Percentiles rank a stretch among this genome's conserved stretches.
Conservation (phyloP, 129 eudicot genomes). For the Solidago caesia region DNA sequence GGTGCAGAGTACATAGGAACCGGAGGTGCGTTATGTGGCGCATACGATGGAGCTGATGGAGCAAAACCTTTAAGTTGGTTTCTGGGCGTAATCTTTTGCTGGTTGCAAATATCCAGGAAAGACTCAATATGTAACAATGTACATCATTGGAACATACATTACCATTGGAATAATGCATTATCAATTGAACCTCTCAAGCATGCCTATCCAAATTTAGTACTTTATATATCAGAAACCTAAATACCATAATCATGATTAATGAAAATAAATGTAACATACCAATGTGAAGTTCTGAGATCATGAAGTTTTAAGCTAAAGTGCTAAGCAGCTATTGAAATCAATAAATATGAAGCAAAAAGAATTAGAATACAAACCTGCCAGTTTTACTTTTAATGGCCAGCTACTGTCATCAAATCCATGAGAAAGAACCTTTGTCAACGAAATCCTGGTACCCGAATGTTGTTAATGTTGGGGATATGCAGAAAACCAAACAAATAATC, state of each 20-base stretch:
- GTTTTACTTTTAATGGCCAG: slow-evolving; percentile 71
- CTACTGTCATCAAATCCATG: slow-evolving; percentile 79
- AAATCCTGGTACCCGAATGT: slow-evolving; percentile 47
- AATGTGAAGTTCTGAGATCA: no score
- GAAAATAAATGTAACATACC: no score
- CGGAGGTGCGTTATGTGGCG: slow-evolving; percentile 31
- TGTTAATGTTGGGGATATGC: not conserved
- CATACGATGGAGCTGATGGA: slow-evolving; percentile 52
- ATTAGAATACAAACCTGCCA: slow-evolving; percentile 54
- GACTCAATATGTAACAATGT: not conserved
- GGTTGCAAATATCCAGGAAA: slow-evolving; percentile 28
- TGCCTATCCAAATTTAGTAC: slow-evolving; percentile 40
- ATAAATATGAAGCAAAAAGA: not conserved
- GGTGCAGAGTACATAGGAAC: slow-evolving; percentile 37
- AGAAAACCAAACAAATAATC: no score
- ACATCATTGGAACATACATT: slow-evolving; percentile 44
- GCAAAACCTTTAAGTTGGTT: slow-evolving; percentile 21
- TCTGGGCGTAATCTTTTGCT: slow-evolving; percentile 17
- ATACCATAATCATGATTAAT: no score
- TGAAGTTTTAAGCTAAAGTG: no score
- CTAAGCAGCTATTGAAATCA: no score
- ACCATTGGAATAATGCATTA: slow-evolving; percentile 64
- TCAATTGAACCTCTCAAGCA: slow-evolving; percentile 88
- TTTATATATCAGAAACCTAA: no score
- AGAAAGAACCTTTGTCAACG: slow-evolving; percentile 68